Evolutionary conservation across 768 basidiomycete species (phyloP).

Genomic region (Boletales sp.): DNA sequence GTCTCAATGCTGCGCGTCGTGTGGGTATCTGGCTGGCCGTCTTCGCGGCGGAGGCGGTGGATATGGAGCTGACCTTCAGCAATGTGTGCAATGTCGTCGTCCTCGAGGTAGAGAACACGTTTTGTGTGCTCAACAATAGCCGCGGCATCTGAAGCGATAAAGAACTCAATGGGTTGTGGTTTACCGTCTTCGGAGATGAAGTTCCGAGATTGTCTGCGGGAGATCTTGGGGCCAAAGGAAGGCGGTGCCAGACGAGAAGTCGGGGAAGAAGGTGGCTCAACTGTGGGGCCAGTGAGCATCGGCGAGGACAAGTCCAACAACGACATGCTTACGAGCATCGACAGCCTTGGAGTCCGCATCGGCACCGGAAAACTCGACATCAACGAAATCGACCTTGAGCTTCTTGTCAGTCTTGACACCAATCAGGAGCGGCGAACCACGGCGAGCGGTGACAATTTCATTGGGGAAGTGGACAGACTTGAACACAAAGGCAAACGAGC

Average conservation of each 20-base stretch:
- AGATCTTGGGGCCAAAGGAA: constrained; percentile 66
- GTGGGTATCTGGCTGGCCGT: constrained; percentile 55
- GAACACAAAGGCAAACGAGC: constrained; percentile 99
- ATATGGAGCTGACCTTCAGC: constrained; percentile 97
- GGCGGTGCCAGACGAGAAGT: constrained; percentile 63
- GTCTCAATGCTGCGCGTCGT: constrained; percentile 93
- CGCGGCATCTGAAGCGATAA: constrained; percentile 95
- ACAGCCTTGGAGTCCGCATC: constrained; percentile 49
- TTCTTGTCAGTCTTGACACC: constrained; percentile 99
- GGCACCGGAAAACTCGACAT: constrained; percentile 88
- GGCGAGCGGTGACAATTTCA: constrained; percentile 92
- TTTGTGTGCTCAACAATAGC: constrained; percentile 99
- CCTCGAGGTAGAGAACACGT: constrained; percentile 96
- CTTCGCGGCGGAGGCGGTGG: constrained; percentile 92
- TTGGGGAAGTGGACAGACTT: constrained; percentile 95
- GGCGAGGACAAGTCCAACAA: not conserved
- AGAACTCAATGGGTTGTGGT: constrained; percentile 98
- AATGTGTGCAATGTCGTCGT: constrained; percentile 98
- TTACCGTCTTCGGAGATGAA: constrained; percentile 99
- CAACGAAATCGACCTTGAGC: constrained; percentile 99
- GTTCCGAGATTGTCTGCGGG: constrained; percentile 92
- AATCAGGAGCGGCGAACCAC: constrained; percentile 93
- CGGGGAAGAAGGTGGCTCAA: constrained; percentile 50
- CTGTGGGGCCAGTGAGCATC: constrained; percentile 14
- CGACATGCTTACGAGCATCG: constrained; percentile 38